phyloP scores from a whole-genome alignment of 805 yeast genomes.

The Candida dendrica region DNA sequence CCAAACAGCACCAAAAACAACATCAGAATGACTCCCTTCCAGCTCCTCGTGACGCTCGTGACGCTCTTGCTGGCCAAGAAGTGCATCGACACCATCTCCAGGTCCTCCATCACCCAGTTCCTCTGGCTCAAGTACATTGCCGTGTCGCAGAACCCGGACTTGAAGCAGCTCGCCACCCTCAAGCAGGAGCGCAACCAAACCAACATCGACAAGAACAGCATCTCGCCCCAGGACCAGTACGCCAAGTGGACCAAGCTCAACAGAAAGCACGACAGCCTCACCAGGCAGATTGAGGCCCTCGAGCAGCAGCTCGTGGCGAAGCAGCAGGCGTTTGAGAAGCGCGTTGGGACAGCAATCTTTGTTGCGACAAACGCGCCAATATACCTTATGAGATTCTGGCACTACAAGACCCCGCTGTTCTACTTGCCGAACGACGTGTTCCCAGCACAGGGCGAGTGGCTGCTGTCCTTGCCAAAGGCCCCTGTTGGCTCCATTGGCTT shows the following conservation, averaged over 20 bases:
- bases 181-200: slow-evolving; percentile 39
- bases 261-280: slow-evolving; percentile 55
- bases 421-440: slow-evolving; percentile 51
- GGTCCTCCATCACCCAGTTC: slow-evolving; percentile 20
- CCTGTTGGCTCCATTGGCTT: slow-evolving; percentile 56
- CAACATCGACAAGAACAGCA: slow-evolving; percentile 45
- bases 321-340: background rate
- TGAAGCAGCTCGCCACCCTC: slow-evolving; percentile 23
- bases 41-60: slow-evolving; percentile 7
- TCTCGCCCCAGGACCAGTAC: slow-evolving; percentile 88
- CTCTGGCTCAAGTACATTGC: slow-evolving; percentile 33
- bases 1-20: background rate
- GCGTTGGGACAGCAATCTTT: background rate
- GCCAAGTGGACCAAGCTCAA: slow-evolving; percentile 94
- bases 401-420: slow-evolving; percentile 46
- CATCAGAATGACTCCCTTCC: background rate
- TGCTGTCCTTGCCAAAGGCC: slow-evolving; percentile 59
- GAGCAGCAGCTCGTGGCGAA: slow-evolving; percentile 18
- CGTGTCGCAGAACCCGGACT: slow-evolving; percentile 27
- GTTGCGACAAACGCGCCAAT: slow-evolving; percentile 28
- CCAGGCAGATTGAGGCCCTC: slow-evolving; percentile 39
- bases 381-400: slow-evolving; percentile 42
- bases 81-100: slow-evolving; percentile 13
- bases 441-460: slow-evolving; percentile 49
- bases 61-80: slow-evolving; percentile 9